A percentile compares a stretch with the other conserved stretches of the same genome.
Conservation (phyloP, 1,284 basidiomycete genomes). For the Rugosomyces carneus region DNA sequence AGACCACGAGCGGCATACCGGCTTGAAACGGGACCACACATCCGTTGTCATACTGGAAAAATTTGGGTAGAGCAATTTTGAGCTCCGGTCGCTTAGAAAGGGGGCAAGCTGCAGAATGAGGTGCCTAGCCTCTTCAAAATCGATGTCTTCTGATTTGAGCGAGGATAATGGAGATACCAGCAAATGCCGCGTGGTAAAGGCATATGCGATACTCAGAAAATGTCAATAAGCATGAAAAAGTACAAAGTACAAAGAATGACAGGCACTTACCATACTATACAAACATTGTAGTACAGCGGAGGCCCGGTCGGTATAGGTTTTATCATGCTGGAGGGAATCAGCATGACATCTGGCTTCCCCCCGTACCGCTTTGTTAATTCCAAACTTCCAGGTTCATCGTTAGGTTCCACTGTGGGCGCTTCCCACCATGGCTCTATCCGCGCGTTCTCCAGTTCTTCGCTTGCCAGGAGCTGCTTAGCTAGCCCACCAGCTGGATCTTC, state of each 20-base stretch:
- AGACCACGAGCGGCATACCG: constrained; percentile 31
- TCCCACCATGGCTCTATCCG: constrained; percentile 64
- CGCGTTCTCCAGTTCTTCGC: constrained; percentile 44
- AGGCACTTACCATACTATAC: constrained; percentile 57
- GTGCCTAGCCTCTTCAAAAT: constrained; percentile 38
- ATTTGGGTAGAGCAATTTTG: constrained; percentile 41
- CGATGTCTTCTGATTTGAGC: constrained; percentile 31
- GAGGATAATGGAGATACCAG: constrained; percentile 49
- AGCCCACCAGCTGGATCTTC: constrained; percentile 53
- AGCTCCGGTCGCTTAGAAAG: constrained; percentile 54
- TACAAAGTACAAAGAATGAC: no score
- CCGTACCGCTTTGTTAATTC: constrained; percentile 27
- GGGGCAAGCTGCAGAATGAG: constrained; percentile 49
- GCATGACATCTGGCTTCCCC: constrained; percentile 38
- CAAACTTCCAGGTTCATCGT: constrained; percentile 6
- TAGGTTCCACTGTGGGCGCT: constrained; percentile 16
- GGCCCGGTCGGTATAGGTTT: constrained; percentile 33
- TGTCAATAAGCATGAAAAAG: neutral
- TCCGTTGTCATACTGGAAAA: constrained; percentile 49
- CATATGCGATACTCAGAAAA: constrained; percentile 54
- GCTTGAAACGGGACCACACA: constrained; percentile 53
- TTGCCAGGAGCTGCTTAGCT: constrained; percentile 53
- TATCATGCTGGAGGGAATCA: constrained; percentile 44
- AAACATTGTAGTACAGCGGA: constrained; percentile 58
- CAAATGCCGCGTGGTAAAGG: constrained; percentile 55